Evolutionary conservation across 768 basidiomycete genomes (phyloP).

Genomic region (Auriscalpium orientale): DNA sequence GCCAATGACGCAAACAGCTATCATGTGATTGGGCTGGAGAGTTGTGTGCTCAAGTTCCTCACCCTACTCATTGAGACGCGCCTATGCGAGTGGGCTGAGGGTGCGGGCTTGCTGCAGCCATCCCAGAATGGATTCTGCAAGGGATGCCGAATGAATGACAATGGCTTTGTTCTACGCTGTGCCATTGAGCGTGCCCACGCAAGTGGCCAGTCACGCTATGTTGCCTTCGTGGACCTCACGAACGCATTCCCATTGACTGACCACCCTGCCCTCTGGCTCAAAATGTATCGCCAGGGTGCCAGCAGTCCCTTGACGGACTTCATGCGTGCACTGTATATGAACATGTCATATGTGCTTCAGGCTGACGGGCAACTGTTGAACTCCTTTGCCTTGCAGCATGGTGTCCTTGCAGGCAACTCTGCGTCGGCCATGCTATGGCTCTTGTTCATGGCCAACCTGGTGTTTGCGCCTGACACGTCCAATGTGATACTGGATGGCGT

Average conservation of each 20-base stretch:
- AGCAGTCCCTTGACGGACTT: not conserved
- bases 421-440: constrained; percentile 13
- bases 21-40: constrained; percentile 22
- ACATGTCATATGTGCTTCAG: not conserved
- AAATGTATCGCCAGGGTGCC: constrained; percentile 18
- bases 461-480: not conserved
- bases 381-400: constrained; percentile 5
- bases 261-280: constrained; percentile 25
- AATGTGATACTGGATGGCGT: constrained; percentile 10
- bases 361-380: not conserved
- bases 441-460: constrained; percentile 10
- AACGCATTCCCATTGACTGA: constrained; percentile 32
- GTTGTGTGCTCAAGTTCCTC: constrained; percentile 20
- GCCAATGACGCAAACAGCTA: constrained; percentile 18
- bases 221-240: constrained; percentile 19
- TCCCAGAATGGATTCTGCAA: constrained; percentile 27
- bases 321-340: not conserved
- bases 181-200: constrained; percentile 15
- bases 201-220: constrained; percentile 10
- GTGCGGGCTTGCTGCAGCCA: constrained; percentile 15
- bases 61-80: constrained; percentile 20
- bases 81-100: constrained; percentile 15
- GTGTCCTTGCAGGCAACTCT: constrained; percentile 17
- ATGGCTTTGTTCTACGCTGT: constrained; percentile 17
- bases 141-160: constrained; percentile 23